A percentile compares a stretch with the other conserved stretches of the same genome.
Conservation (phyloP, 2,329 filamentous ascomycete genomes). For the Diplodia mutila region DNA sequence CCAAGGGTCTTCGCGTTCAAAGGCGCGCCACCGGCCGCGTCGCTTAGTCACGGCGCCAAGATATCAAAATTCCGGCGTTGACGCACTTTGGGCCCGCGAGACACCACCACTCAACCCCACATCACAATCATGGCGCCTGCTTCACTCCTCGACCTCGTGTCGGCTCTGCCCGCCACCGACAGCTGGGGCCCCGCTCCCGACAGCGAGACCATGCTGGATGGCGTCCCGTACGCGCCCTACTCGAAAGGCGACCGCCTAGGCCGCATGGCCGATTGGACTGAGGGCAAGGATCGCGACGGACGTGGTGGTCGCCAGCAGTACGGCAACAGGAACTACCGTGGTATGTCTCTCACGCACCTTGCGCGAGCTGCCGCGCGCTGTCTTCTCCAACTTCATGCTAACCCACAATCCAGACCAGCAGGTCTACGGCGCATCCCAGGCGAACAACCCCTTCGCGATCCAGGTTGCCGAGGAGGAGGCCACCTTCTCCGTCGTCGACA, state of each 20-base stretch:
- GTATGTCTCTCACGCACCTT: conserved; percentile 51
- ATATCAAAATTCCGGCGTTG: conserved; percentile 27
- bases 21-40: neutral
- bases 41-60: conserved; percentile 27
- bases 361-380: neutral
- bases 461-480: conserved; percentile 94
- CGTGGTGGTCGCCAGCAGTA: conserved; percentile 85
- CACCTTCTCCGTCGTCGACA: conserved; percentile 97
- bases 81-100: conserved; percentile 11
- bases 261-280: conserved; percentile 99
- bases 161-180: conserved; percentile 50
- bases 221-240: conserved; percentile 96
- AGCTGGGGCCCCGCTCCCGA: conserved; percentile 84
- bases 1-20: neutral
- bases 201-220: conserved; percentile 85
- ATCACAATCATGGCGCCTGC: conserved; percentile 48
- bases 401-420: conserved; percentile 74
- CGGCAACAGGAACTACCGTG: conserved; percentile 83
- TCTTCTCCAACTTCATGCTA: neutral
- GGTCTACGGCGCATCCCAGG: conserved; percentile 89
- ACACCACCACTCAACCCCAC: conserved; percentile 17
- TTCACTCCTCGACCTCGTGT: conserved; percentile 54
- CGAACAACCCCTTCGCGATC: conserved; percentile 77
- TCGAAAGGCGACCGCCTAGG: conserved; percentile 98
- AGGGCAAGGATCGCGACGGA: conserved; percentile 75